These are phyloP conservation scores for Byssochlamys sp. DNA, from an alignment of 2,329 filamentous ascomycete genomes.

Conservation along the genomic window DNA sequence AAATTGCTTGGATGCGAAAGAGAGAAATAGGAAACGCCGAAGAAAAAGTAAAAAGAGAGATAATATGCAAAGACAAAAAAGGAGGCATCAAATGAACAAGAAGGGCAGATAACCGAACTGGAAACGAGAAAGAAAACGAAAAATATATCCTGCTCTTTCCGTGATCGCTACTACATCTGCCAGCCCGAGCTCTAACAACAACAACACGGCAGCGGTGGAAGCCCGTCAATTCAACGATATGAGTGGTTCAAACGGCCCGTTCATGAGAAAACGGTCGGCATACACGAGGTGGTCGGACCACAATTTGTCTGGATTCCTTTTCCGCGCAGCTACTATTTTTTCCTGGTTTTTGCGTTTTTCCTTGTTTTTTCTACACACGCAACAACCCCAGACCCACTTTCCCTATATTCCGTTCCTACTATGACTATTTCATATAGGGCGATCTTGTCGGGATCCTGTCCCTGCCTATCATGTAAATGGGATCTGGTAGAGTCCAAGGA, in stretches of 20 bases:
- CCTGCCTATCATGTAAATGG: not conserved
- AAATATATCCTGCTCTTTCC: not conserved
- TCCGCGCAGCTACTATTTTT: not conserved
- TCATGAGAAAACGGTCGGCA: not conserved
- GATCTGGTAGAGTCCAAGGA: not conserved
- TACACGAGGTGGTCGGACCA: not conserved
- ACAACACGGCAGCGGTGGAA: not conserved
- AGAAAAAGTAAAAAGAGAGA: not conserved
- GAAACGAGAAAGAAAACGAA: not conserved
- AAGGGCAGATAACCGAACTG: not conserved
- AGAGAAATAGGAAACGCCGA: not conserved
- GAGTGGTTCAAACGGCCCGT: not conserved
- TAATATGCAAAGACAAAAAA: not conserved
- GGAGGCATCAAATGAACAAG: not conserved
- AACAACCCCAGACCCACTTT: not conserved
- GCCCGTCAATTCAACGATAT: not conserved
- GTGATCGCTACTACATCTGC: not conserved
- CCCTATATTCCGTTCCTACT: not conserved
- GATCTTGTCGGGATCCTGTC: not conserved
- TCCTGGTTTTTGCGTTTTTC: not conserved
- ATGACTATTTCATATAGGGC: not conserved
- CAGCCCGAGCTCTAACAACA: not conserved
- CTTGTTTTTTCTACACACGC: not conserved
- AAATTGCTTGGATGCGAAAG: not conserved
- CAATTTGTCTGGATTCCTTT: not conserved